A percentile compares a stretch with the other conserved stretches of the same genome.
These are phyloP conservation scores for Sparassis latifolia DNA, from an alignment of 1,284 basidiomycete genomes.

Conservation along the genomic window DNA sequence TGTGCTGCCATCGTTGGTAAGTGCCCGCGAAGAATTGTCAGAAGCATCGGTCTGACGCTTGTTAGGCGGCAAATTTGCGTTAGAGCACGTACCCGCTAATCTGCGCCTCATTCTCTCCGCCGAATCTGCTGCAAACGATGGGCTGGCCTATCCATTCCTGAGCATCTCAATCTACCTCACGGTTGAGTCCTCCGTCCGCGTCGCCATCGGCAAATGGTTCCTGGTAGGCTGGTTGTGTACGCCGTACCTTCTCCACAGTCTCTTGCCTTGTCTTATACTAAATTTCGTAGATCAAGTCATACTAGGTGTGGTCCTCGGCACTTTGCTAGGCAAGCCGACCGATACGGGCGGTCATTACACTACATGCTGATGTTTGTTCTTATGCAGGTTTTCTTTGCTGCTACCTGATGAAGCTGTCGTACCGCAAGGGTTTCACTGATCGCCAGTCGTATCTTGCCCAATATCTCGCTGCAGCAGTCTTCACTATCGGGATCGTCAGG, in stretches of 20 bases:
- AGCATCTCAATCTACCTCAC: conserved; percentile 85
- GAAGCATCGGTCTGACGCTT: conserved; percentile 11
- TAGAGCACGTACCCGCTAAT: conserved; percentile 80
- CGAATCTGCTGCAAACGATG: conserved; percentile 86
- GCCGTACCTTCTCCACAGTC: conserved; percentile 18
- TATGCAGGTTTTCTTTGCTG: conserved; percentile 61
- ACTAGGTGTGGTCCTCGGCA: conserved; percentile 76
- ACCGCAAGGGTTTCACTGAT: conserved; percentile 75
- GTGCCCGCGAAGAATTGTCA: conserved; percentile 1
- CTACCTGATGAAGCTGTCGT: conserved; percentile 78
- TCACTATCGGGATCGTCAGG: conserved; percentile 75
- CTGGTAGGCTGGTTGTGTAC: conserved; percentile 75
- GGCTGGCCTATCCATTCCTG: conserved; percentile 90
- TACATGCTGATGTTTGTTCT: no score
- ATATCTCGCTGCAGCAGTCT: conserved; percentile 79
- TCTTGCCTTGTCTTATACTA: background rate
- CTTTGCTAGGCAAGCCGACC: conserved; percentile 51
- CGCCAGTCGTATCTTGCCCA: conserved; percentile 89
- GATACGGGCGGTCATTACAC: no score
- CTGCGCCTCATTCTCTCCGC: conserved; percentile 84
- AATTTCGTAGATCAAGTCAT: conserved; percentile 71
- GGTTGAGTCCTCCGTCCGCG: conserved; percentile 55
- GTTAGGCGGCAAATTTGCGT: conserved; percentile 83
- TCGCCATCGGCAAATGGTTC: conserved; percentile 75
- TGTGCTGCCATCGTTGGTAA: conserved; percentile 55